These are phyloP conservation scores for Aspergillus floridensis DNA, from an alignment of 2,329 filamentous ascomycete genomes.

Conservation along the genomic window DNA sequence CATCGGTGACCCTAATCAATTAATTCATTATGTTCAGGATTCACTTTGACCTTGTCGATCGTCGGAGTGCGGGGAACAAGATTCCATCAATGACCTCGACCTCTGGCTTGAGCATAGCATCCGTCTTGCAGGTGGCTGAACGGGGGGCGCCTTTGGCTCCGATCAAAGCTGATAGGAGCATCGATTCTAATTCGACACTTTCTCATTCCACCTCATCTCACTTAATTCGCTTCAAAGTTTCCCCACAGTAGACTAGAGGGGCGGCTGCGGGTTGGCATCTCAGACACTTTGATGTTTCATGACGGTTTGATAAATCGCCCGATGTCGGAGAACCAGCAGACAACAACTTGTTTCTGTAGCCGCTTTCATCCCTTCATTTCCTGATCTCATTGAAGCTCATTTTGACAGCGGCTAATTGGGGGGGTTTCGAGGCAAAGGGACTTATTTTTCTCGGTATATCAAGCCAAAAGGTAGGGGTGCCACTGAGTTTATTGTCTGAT, in stretches of 20 bases:
- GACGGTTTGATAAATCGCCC: background rate
- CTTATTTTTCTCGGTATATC: background rate
- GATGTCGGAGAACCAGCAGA: background rate
- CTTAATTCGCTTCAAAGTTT: background rate
- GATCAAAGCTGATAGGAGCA: background rate
- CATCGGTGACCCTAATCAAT: constrained; percentile 14
- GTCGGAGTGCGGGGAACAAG: constrained; percentile 17
- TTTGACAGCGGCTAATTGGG: background rate
- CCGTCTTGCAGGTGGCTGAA: background rate
- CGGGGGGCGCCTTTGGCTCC: background rate
- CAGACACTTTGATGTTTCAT: background rate
- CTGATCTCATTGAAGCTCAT: background rate
- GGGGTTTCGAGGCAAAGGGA: background rate
- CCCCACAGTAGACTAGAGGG: background rate
- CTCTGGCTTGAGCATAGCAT: background rate
- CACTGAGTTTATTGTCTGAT: background rate
- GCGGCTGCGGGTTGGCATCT: background rate
- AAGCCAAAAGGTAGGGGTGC: background rate
- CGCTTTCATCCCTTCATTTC: constrained; percentile 6
- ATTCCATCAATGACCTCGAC: constrained; percentile 21
- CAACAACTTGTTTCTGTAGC: background rate
- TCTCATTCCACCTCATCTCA: background rate
- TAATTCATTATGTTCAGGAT: constrained; percentile 13
- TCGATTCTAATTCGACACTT: background rate
- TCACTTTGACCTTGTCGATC: constrained; percentile 19